Base-by-base conservation (phyloP, 495 filamentous ascomycete species). In the Arthonia radiata region DNA sequence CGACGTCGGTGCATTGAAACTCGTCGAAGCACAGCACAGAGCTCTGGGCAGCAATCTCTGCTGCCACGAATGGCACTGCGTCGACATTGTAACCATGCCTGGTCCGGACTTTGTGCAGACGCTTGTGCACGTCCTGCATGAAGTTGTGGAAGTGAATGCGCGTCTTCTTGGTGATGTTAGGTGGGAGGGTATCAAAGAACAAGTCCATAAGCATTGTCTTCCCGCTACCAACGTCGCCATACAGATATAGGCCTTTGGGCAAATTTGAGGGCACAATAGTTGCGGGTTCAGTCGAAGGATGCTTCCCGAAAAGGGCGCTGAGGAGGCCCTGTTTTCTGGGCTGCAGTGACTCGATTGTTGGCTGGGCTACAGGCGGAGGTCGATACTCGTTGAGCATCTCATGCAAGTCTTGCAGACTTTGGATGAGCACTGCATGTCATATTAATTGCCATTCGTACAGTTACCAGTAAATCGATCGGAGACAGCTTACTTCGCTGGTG, bases 171-270 rank as follows among this genome's bases (percentile, higher is more conserved):
- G 51, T 61, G 34, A 97, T 79, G 38, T 74, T 69, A 9, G 53
- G 40, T 3, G 86, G 86, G 27, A 99, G 52, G 1, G 83, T 91
- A 29, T 94, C 80, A 52, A 80, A 93, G 50, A 99, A 94, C 39
- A 99, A 56, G 42, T 99, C 89, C 86, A 99, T 94, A 35, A 99
- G 54, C 89, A 99, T 99, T 1, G 89, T 94, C 59, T 99, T 99
- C 24, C 89, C 89, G 40, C 79, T 83, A 13, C 89, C 89, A 6
- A 99, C 89, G 46, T 94, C 86, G 12, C 89, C 89, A 41, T 76
- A 94, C 53, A 99, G 72, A 41, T 94, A 94, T 19, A 94, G 45
- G 0, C 89, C 89, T 37, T 78, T 72, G 0, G 86, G 86, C 5
- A 91, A 57, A 36, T 71, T 59, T 28, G 57, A 42, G 13, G 80